phyloP scores from a whole-genome alignment of 139 green algal genomes.

The Tetraselmis striata region DNA sequence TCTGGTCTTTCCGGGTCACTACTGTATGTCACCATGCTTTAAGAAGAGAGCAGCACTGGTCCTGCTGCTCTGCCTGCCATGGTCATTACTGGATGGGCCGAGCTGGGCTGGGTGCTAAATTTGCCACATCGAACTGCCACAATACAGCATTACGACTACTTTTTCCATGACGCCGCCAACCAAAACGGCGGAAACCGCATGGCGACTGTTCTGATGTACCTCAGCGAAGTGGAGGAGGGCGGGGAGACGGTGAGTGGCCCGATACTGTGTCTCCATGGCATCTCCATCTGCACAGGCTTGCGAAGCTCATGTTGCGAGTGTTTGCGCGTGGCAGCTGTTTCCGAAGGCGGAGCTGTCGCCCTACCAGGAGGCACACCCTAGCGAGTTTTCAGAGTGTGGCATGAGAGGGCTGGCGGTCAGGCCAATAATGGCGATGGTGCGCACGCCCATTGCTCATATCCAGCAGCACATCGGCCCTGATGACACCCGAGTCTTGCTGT shows the following conservation, averaged over 20 bases:
- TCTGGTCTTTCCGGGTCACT: too few relatives aligned
- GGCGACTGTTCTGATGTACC: slow-evolving; percentile 31
- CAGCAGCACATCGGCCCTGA: too few relatives aligned
- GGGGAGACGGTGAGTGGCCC: slow-evolving; percentile 36
- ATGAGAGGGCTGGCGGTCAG: background rate
- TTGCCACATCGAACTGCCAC: background rate
- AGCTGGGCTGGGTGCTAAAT: too few relatives aligned
- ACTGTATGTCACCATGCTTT: too few relatives aligned
- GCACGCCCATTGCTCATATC: too few relatives aligned
- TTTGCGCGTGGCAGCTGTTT: background rate
- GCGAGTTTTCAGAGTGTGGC: background rate
- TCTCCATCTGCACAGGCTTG: too few relatives aligned
- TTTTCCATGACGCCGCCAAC: background rate
- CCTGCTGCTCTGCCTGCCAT: too few relatives aligned
- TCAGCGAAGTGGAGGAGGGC: slow-evolving; percentile 36
- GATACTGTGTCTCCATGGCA: too few relatives aligned
- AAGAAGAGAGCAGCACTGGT: too few relatives aligned
- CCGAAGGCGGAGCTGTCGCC: background rate
- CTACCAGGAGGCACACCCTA: background rate
- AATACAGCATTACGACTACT: background rate
- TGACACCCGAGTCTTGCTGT: too few relatives aligned
- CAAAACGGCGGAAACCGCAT: slow-evolving; percentile 22
- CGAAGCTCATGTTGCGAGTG: too few relatives aligned
- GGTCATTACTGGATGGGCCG: too few relatives aligned
- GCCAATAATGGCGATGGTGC: background rate